Conservation (phyloP, 129 eudicot species). For the Centella asiatica region DNA sequence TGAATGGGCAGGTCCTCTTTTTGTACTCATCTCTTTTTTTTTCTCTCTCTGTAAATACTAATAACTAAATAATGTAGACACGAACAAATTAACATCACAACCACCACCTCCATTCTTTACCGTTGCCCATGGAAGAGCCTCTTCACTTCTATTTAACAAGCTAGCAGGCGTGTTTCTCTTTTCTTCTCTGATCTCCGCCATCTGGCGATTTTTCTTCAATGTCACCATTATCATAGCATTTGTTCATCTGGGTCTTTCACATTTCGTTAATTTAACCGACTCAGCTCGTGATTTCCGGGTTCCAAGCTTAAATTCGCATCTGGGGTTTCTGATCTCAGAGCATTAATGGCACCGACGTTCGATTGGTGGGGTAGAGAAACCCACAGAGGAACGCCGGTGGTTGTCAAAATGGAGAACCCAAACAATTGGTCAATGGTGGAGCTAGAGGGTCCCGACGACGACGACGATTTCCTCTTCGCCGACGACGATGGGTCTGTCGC, state of each 20-base stretch:
- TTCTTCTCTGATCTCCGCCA: background rate
- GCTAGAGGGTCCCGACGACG: slow-evolving; percentile 48
- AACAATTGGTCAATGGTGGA: slow-evolving; percentile 98
- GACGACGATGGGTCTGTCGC: slow-evolving; percentile 27
- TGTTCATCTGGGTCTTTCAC: slow-evolving; percentile 11
- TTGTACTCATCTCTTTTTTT: slow-evolving; percentile 26
- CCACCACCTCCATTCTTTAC: no score
- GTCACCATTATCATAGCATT: background rate
- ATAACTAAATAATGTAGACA: no score
- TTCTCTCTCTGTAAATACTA: background rate
- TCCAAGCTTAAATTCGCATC: background rate
- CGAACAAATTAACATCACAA: no score
- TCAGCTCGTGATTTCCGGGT: background rate
- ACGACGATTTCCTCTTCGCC: slow-evolving; percentile 33
- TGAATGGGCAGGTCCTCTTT: slow-evolving; percentile 9
- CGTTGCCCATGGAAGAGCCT: no score
- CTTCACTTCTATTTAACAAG: no score
- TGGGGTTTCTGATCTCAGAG: background rate
- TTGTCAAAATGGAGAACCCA: slow-evolving; percentile 87
- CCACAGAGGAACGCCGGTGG: slow-evolving; percentile 86
- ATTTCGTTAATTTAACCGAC: background rate
- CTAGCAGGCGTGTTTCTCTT: background rate
- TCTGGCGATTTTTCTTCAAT: background rate
- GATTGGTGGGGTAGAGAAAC: slow-evolving; percentile 66
- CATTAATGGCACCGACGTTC: slow-evolving; percentile 42